Evolutionary conservation across 2,329 filamentous ascomycete genomes (phyloP), one percentile per base, ranked within the genome.

Genomic region (Neonectria sp.): DNA sequence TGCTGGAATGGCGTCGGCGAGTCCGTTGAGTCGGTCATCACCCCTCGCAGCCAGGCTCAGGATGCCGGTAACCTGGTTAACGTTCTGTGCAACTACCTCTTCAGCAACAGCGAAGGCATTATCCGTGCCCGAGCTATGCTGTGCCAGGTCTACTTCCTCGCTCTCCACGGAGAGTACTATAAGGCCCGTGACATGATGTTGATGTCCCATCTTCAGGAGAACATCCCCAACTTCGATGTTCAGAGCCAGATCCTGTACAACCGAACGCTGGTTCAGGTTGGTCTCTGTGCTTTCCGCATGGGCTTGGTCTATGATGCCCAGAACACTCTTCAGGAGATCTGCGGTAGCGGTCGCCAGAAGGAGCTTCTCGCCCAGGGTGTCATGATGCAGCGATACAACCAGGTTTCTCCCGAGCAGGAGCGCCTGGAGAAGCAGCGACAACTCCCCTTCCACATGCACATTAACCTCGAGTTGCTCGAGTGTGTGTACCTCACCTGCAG

Each of bases 371-470:
- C 96, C 45, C 96, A 99, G 84, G 97, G 96, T 82, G 94, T 99
- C 70, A 97, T 98, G 87, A 96, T 99, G 82, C 96, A 99, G 86
- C 91, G 96, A 75, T 99, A 95, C 85, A 95, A 90, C 77, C 95
- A 97, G 78, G 96, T 99, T 69, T 96, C 95, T 40, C 96, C 96
- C 21, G 96, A 99, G 84, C 96, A 99, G 84, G 96, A 99, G 86
- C 93, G 95, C 73, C 89, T 98, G 45, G 96, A 99, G 86, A 94
- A 96, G 81, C 95, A 98, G 85, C 92, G 96, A 77, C 96, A 99
- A 85, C 89, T 99, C 74, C 96, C 96, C 43, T 99, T 99, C 91
- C 96, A 99, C 87, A 98, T 99, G 95, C 96, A 99, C 89, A 99
- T 99, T 88, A 99, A 99, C 87, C 89, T 99, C 59, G 96, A 99